Evolutionary conservation across 2,329 filamentous ascomycete species (phyloP), one percentile per base, ranked within the genome.

Genomic region (Septoria linicola): DNA sequence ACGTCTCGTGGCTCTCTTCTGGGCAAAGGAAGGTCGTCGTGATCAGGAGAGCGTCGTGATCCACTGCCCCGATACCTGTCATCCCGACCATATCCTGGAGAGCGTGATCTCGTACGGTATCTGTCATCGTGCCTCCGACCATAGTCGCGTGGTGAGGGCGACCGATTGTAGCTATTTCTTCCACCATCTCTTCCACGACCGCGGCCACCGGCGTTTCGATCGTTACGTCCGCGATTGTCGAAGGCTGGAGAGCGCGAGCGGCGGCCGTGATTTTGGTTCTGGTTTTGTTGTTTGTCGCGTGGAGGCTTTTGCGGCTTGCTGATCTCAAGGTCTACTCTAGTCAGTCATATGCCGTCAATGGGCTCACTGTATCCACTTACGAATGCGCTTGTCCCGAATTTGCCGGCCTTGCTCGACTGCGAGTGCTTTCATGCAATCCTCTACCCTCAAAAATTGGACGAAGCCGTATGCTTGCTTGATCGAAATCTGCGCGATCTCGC

Each of bases 401-500:
- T 89, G 81, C 34, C 83, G 80, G 8, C 88, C 89, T 70, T 97
- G 89, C 55, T 96, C 83, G 30, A 79, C 79, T 30, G 87, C 78
- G 61, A 97, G 79, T 3, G 92, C 92, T 39, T 78, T 77, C 50
- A 80, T 77, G 58, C 90, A 95, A 64, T 92, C 85, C 2, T 80
- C 77, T 3, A 84, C 74, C 23, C 89, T 85, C 59, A 96, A 80
- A 60, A 95, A 99, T 68, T 97, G 93, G 30, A 97, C 90, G 67
- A 97, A 99, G 1, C 93, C 93, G 70, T 96, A 97, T 1, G 91
- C 91, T 59, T 93, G 90, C 70, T 97, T 97, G 62, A 97, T 89
- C 1, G 90, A 95, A 54, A 97, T 93, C 68, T 99, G 93, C 1
- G 91, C 92, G 40, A 99, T 76, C 55, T 85, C 85, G 47, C 93